Conservation (phyloP, 257 asterid genomes). For the Cruciata laevipes region DNA sequence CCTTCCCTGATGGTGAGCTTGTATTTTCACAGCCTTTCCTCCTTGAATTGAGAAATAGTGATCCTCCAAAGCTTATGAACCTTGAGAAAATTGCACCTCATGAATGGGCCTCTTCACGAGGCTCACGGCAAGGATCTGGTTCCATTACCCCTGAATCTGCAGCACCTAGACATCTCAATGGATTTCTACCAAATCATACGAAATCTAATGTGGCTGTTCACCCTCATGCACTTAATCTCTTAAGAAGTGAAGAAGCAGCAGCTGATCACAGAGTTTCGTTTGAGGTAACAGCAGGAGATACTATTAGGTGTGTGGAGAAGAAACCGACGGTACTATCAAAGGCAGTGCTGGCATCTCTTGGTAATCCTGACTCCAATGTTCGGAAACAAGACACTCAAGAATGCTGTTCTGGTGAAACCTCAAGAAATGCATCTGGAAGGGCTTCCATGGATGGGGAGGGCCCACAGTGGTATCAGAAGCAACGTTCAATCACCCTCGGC, state of each 20-base stretch:
- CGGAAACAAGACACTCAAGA: slow-evolving; percentile 21
- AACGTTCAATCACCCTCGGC: slow-evolving; percentile 64
- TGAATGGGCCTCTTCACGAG: slow-evolving; percentile 59
- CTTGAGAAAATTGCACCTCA: slow-evolving; percentile 62
- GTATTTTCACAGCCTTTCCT: slow-evolving; percentile 49
- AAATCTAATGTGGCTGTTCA: slow-evolving; percentile 38
- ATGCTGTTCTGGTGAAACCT: slow-evolving; percentile 23
- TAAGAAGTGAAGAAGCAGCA: slow-evolving; percentile 28
- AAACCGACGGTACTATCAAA: slow-evolving; percentile 28
- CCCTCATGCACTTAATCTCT: slow-evolving; percentile 25
- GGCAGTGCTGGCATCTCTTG: slow-evolving; percentile 22
- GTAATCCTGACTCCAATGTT: slow-evolving; percentile 22
- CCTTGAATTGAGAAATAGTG: slow-evolving; percentile 48
- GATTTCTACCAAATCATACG: slow-evolving; percentile 34
- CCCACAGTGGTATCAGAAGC: slow-evolving; percentile 34
- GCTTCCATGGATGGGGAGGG: slow-evolving; percentile 29
- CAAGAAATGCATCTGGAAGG: slow-evolving; percentile 24
- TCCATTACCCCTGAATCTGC: slow-evolving; percentile 59
- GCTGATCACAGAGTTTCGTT: slow-evolving; percentile 68
- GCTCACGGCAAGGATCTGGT: slow-evolving; percentile 66
- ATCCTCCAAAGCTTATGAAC: slow-evolving; percentile 57
- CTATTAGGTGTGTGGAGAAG: slow-evolving; percentile 57
- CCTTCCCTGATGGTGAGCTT: slow-evolving; percentile 60
- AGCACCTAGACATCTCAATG: slow-evolving; percentile 28
- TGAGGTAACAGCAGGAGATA: slow-evolving; percentile 61